Conservation (phyloP, 2,329 filamentous ascomycete genomes). For the Cercospora sp. region DNA sequence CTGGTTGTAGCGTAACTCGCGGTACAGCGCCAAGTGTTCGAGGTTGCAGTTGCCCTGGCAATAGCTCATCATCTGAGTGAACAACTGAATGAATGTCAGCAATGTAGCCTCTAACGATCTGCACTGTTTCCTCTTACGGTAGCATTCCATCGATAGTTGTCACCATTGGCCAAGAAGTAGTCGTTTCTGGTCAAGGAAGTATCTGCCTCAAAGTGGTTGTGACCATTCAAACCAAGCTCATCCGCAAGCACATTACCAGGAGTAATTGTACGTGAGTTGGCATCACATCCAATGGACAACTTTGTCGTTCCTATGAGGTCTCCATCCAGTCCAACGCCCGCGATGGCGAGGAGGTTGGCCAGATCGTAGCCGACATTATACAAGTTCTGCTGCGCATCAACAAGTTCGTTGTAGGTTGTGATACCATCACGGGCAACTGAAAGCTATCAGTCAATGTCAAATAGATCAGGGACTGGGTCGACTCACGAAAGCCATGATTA, state of each 20-base stretch:
- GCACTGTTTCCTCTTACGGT: constrained; percentile 16
- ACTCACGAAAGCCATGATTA: constrained; percentile 41
- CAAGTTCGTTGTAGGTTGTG: constrained; percentile 43
- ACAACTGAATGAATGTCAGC: constrained; percentile 27
- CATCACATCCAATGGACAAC: constrained; percentile 45
- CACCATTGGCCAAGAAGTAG: constrained; percentile 39
- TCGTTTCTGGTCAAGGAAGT: constrained; percentile 44
- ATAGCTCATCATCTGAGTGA: constrained; percentile 39
- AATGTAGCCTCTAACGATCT: neutral
- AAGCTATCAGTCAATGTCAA: neutral
- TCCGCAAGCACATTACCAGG: constrained; percentile 34
- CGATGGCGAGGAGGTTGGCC: constrained; percentile 39
- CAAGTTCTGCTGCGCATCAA: constrained; percentile 46
- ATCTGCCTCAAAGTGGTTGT: constrained; percentile 46
- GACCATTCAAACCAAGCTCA: constrained; percentile 44
- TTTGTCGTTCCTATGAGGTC: constrained; percentile 36
- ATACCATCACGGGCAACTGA: constrained; percentile 41
- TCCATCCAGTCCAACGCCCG: constrained; percentile 23
- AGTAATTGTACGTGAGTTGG: constrained; percentile 42
- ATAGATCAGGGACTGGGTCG: neutral
- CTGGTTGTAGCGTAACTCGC: constrained; percentile 43
- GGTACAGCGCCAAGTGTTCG: constrained; percentile 34
- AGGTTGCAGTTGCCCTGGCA: constrained; percentile 41
- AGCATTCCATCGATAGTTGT: constrained; percentile 42
- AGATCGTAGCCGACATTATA: constrained; percentile 47